phyloP scores from a whole-genome alignment of 2,329 filamentous ascomycete species.

The Cryphonectria naterciae region DNA sequence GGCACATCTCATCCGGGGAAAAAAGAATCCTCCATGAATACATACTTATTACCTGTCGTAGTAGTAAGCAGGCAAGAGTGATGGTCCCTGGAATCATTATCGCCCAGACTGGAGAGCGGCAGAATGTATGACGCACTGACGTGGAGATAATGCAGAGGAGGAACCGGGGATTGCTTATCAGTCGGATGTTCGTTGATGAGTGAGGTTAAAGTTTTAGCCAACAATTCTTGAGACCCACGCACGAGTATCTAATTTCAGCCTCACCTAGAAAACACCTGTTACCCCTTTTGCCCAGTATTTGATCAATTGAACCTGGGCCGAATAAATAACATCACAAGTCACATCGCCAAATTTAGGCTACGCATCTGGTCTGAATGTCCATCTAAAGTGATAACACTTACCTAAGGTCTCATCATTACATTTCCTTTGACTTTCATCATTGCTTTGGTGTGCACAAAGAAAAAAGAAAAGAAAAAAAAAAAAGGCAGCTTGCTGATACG shows the following conservation, averaged over 20 bases:
- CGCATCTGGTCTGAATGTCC: not conserved
- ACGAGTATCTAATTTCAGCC: not conserved
- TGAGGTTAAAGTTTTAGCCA: slow-evolving; percentile 5
- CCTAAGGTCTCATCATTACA: not conserved
- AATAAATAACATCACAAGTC: not conserved
- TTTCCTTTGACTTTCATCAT: not conserved
- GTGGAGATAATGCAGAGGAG: not conserved
- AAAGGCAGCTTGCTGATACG: not conserved
- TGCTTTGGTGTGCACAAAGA: not conserved
- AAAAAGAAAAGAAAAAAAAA: not conserved
- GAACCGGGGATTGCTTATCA: not conserved
- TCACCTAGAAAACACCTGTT: not conserved
- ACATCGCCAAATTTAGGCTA: not conserved
- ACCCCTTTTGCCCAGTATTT: not conserved
- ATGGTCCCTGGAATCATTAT: not conserved
- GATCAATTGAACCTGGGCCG: not conserved
- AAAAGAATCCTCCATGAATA: not conserved
- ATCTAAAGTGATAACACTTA: not conserved
- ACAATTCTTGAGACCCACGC: not conserved
- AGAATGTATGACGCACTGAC: not conserved
- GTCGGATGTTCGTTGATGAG: not conserved
- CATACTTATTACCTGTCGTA: not conserved
- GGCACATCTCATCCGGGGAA: not conserved
- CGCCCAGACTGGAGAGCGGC: not conserved
- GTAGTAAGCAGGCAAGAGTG: not conserved